phyloP scores from a whole-genome alignment of 1,139 yeast genomes.

The Pichia sp. region DNA sequence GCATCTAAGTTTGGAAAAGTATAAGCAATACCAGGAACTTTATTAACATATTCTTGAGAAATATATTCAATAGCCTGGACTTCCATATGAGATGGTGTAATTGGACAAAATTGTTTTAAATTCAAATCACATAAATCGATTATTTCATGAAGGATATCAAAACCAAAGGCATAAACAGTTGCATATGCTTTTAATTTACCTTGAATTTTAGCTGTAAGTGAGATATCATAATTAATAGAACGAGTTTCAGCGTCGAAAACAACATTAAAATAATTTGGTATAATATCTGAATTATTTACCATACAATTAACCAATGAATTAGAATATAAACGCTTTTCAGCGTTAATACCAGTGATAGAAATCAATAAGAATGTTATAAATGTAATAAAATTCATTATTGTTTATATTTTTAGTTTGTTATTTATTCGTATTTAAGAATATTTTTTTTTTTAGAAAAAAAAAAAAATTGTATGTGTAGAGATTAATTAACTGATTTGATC shows the following conservation, averaged over 20 bases:
- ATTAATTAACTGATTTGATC: too few relatives aligned
- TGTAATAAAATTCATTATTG: not conserved
- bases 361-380: not conserved
- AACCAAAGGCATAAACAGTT: conserved; percentile 71
- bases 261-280: conserved; percentile 62
- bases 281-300: conserved; percentile 52
- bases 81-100: conserved; percentile 64
- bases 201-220: conserved; percentile 53
- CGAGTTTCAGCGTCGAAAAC: conserved; percentile 60
- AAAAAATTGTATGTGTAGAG: too few relatives aligned
- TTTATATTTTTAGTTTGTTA: not conserved
- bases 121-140: conserved; percentile 54
- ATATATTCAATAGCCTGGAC: conserved; percentile 61
- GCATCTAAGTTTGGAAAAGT: conserved; percentile 77
- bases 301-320: conserved; percentile 70
- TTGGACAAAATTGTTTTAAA: conserved; percentile 78
- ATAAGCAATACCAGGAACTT: conserved; percentile 67
- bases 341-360: not conserved
- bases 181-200: conserved; percentile 54
- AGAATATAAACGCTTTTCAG: conserved; percentile 43
- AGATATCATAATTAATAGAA: conserved; percentile 54
- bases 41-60: conserved; percentile 36
- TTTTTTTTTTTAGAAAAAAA: too few relatives aligned
- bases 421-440: too few relatives aligned
- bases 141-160: conserved; percentile 46